A percentile compares a stretch with the other conserved stretches of the same genome.
These are phyloP conservation scores for Phaseolus coccineus DNA, from an alignment of 331 rosid genomes.

Conservation along the genomic window DNA sequence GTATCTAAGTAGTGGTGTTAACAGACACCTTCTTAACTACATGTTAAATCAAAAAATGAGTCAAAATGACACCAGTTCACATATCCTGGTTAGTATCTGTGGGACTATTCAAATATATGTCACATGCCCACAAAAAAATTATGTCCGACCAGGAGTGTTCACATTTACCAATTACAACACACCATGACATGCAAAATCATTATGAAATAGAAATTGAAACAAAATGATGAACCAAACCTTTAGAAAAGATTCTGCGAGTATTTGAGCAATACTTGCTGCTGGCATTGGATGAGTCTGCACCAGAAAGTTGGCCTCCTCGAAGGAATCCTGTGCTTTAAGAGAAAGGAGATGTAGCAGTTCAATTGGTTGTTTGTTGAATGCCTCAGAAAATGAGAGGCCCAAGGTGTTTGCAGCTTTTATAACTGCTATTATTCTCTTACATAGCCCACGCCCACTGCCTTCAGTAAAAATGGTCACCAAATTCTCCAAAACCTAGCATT, in stretches of 20 bases:
- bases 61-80: slow-evolving; percentile 37
- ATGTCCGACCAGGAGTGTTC: slow-evolving; percentile 32
- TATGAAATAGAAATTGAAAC: slow-evolving; percentile 1
- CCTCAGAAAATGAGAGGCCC: slow-evolving; percentile 87
- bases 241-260: slow-evolving; percentile 95
- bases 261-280: slow-evolving; percentile 90
- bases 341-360: slow-evolving; percentile 94
- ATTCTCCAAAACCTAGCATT: slow-evolving; percentile 81
- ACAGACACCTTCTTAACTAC: slow-evolving; percentile 1
- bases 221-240: slow-evolving; percentile 66
- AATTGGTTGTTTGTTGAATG: slow-evolving; percentile 88
- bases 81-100: slow-evolving; percentile 30
- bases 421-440: slow-evolving; percentile 87
- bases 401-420: slow-evolving; percentile 84
- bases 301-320: slow-evolving; percentile 88
- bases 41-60: slow-evolving; percentile 28
- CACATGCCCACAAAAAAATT: slow-evolving; percentile 16
- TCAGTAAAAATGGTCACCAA: slow-evolving; percentile 72
- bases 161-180: slow-evolving; percentile 33
- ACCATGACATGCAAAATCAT: slow-evolving; percentile 15
- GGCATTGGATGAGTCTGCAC: slow-evolving; percentile 94
- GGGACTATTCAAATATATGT: slow-evolving; percentile 12
- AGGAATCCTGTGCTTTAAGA: slow-evolving; percentile 97
- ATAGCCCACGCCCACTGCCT: slow-evolving; percentile 90
- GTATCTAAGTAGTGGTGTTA: slow-evolving; percentile 5